A percentile compares a stretch with the other conserved stretches of the same genome.
These are phyloP conservation scores for Starmerella bacillaris DNA, from an alignment of 805 yeast species.

Conservation along the genomic window DNA sequence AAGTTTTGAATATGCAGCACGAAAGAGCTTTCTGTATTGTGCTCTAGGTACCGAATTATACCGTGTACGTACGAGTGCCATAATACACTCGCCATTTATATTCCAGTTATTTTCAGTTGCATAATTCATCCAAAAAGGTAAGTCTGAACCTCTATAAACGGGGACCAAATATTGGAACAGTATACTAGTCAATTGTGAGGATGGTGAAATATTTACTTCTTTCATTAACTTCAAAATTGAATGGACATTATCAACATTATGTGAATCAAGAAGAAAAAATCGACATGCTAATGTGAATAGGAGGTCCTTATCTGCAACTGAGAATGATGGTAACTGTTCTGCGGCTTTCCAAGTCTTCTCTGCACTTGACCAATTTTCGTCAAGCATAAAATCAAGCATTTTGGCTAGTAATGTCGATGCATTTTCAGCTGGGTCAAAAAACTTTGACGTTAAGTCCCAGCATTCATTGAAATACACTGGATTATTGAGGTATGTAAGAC, in stretches of 20 bases:
- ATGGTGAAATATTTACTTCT: slow-evolving; percentile 1
- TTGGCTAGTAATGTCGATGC: slow-evolving; percentile 4
- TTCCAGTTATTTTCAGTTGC: slow-evolving; percentile 13
- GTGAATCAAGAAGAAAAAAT: slow-evolving; percentile 7
- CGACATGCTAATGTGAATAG: slow-evolving; percentile 6
- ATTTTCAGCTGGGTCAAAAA: slow-evolving; percentile 6
- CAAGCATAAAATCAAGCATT: slow-evolving; percentile 2
- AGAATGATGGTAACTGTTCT: background rate
- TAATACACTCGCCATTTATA: slow-evolving; percentile 2
- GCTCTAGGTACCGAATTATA: background rate
- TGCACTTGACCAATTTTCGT: slow-evolving; percentile 7
- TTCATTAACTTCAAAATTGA: slow-evolving; percentile 7
- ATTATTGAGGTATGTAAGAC: slow-evolving; percentile 11
- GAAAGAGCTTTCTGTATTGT: background rate
- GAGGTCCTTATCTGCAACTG: background rate
- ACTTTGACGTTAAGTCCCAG: slow-evolving; percentile 4
- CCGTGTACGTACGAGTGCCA: background rate
- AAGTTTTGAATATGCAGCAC: no score
- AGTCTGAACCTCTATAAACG: slow-evolving; percentile 6
- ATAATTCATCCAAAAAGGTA: slow-evolving; percentile 10
- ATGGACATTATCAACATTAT: slow-evolving; percentile 5
- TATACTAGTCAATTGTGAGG: slow-evolving; percentile 8
- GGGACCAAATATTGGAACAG: slow-evolving; percentile 10
- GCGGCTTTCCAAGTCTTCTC: background rate
- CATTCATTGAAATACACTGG: slow-evolving; percentile 1